Percentiles rank a stretch among this genome's conserved stretches.
These are phyloP conservation scores for Bruguiera gymnorhiza DNA, from an alignment of 345 rosid species.

Conservation along the genomic window DNA sequence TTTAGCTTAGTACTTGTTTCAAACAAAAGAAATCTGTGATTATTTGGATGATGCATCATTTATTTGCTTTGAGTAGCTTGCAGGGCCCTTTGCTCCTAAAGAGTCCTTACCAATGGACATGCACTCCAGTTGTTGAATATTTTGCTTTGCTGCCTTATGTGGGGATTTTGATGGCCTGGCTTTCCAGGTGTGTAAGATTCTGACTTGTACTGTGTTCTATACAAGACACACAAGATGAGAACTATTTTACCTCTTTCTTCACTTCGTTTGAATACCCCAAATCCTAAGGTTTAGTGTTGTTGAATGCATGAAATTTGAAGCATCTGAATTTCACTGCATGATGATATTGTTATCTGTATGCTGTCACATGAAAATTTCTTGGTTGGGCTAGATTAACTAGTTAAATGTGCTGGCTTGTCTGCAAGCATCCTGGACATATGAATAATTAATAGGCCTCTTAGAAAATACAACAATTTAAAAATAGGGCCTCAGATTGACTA, in stretches of 20 bases:
- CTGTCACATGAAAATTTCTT: background rate
- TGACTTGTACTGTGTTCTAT: background rate
- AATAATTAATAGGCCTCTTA: background rate
- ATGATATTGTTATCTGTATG: background rate
- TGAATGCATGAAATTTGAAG: background rate
- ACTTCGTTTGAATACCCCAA: background rate
- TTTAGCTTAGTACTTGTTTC: background rate
- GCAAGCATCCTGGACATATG: background rate
- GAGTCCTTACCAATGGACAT: constrained; percentile 18
- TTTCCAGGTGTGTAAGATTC: constrained; percentile 15
- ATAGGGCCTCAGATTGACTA: too few species aligned
- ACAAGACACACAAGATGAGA: background rate
- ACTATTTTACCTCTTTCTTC: too few species aligned
- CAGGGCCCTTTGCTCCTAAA: constrained; percentile 24
- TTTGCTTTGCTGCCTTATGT: constrained; percentile 31
- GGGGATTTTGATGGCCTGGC: constrained; percentile 18
- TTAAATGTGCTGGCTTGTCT: background rate
- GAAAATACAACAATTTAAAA: too few species aligned
- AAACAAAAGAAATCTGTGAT: background rate
- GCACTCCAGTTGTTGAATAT: constrained; percentile 22
- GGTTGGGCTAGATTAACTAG: background rate
- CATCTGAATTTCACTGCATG: background rate
- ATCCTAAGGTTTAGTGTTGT: background rate
- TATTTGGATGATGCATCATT: constrained; percentile 3
- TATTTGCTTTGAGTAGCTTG: constrained; percentile 18